A percentile compares a stretch with the other conserved stretches of the same genome.
Evolutionary conservation across 1,284 basidiomycete genomes (phyloP).

Genomic region (Heterobasidion occidentale): DNA sequence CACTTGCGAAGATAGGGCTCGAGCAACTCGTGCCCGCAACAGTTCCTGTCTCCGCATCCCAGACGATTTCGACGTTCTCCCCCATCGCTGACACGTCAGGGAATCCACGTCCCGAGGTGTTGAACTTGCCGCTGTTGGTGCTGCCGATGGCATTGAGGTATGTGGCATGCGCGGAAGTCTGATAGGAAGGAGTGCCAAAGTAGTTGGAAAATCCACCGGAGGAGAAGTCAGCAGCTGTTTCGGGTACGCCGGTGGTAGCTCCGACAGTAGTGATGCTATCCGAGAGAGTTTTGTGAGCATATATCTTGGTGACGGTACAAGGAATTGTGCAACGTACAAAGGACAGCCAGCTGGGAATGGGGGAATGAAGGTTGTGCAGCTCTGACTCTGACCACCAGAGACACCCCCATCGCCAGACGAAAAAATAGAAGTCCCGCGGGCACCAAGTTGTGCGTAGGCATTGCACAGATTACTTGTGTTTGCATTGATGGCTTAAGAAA

Average conservation of each 20-base stretch:
- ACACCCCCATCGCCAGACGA: conserved; percentile 62
- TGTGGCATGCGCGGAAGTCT: conserved; percentile 22
- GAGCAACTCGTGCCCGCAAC: conserved; percentile 32
- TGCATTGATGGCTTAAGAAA: no score
- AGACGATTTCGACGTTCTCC: conserved; percentile 47
- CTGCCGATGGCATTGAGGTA: conserved; percentile 3
- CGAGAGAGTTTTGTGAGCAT: conserved; percentile 22
- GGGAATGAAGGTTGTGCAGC: conserved; percentile 59
- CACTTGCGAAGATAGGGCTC: conserved; percentile 51
- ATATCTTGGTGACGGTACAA: neutral
- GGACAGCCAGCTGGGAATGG: conserved; percentile 56
- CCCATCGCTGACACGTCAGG: conserved; percentile 38
- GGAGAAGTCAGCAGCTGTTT: conserved; percentile 37
- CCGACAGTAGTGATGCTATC: conserved; percentile 56
- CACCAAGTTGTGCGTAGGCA: conserved; percentile 50
- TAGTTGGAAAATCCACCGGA: conserved; percentile 42
- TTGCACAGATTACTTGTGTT: conserved; percentile 43
- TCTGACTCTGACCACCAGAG: conserved; percentile 34
- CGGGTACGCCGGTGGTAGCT: conserved; percentile 42
- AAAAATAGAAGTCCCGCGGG: conserved; percentile 51
- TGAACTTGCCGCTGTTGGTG: conserved; percentile 7
- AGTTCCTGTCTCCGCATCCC: conserved; percentile 33
- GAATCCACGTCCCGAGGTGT: conserved; percentile 14
- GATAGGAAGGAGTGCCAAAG: conserved; percentile 33
- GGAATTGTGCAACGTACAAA: conserved; percentile 15